Evolutionary conservation across 495 filamentous ascomycete species (phyloP).

Genomic region (Margaritispora aquatica): DNA sequence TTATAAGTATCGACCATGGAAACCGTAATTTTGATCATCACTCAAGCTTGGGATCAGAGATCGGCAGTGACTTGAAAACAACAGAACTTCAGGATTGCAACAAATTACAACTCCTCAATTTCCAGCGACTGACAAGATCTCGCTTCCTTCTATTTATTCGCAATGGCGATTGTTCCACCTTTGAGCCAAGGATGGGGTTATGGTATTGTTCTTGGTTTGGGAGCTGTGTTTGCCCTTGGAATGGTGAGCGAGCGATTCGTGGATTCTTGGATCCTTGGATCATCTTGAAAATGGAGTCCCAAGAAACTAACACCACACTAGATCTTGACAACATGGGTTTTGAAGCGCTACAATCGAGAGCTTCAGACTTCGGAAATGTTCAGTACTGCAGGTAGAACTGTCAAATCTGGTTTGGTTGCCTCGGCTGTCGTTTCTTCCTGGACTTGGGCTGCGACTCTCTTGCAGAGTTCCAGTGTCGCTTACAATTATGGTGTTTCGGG

Average conservation of each 20-base stretch:
- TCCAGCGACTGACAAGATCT: neutral
- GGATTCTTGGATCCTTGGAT: neutral
- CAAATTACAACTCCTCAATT: neutral
- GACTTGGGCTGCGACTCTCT: slow-evolving; percentile 83
- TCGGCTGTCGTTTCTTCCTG: slow-evolving; percentile 89
- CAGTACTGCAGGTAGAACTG: slow-evolving; percentile 85
- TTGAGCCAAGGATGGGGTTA: slow-evolving; percentile 69
- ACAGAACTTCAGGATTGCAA: neutral
- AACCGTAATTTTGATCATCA: neutral
- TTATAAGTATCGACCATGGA: neutral
- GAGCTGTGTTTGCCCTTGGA: slow-evolving; percentile 65
- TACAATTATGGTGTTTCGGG: slow-evolving; percentile 91
- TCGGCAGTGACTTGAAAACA: neutral
- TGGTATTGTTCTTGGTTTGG: slow-evolving; percentile 73
- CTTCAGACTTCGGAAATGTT: slow-evolving; percentile 97
- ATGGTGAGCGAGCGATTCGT: slow-evolving; percentile 50
- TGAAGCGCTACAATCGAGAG: slow-evolving; percentile 85
- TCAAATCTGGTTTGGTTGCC: slow-evolving; percentile 87
- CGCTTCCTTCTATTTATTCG: neutral
- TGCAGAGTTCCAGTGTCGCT: slow-evolving; percentile 73
- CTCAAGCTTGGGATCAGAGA: neutral
- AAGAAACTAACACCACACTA: slow-evolving; percentile 16
- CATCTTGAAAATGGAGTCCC: no score
- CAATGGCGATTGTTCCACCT: slow-evolving; percentile 34
- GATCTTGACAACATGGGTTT: slow-evolving; percentile 65